These are phyloP conservation scores for Xylaria hypoxylon DNA, from an alignment of 2,329 filamentous ascomycete genomes.

Conservation along the genomic window DNA sequence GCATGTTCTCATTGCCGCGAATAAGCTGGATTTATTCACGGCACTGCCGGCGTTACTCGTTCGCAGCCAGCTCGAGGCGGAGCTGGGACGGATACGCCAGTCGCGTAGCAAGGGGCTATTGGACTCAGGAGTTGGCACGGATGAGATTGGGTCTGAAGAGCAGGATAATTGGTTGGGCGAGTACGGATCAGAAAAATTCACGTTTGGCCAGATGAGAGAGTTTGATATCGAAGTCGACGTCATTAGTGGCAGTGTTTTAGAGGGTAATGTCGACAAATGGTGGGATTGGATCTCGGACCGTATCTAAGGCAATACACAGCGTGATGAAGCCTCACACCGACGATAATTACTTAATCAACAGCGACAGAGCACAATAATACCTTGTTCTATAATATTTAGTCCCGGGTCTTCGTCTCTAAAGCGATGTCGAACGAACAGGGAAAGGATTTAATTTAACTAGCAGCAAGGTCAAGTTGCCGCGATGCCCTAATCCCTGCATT, in stretches of 20 bases:
- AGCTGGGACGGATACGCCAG: conserved; percentile 81
- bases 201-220: conserved; percentile 84
- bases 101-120: conserved; percentile 84
- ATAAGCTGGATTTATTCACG: conserved; percentile 96
- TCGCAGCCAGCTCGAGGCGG: conserved; percentile 78
- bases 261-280: conserved; percentile 82
- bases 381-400: background rate
- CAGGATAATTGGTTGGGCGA: conserved; percentile 88
- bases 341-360: conserved; percentile 28
- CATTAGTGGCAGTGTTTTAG: conserved; percentile 76
- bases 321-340: background rate
- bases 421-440: background rate
- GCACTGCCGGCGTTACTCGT: conserved; percentile 84
- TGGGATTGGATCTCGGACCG: conserved; percentile 89
- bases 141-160: conserved; percentile 72
- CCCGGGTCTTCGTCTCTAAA: conserved; percentile 5
- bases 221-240: conserved; percentile 84
- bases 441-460: background rate
- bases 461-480: background rate
- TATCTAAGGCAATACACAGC: conserved; percentile 61
- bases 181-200: conserved; percentile 80
- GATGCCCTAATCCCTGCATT: conserved; percentile 30
- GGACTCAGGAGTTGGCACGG: conserved; percentile 80
- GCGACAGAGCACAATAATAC: conserved; percentile 9
- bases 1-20: conserved; percentile 86